These are phyloP conservation scores for Umbelopsis sp. DNA, from an alignment of 192 early-diverging fungal genomes.

Conservation along the genomic window DNA sequence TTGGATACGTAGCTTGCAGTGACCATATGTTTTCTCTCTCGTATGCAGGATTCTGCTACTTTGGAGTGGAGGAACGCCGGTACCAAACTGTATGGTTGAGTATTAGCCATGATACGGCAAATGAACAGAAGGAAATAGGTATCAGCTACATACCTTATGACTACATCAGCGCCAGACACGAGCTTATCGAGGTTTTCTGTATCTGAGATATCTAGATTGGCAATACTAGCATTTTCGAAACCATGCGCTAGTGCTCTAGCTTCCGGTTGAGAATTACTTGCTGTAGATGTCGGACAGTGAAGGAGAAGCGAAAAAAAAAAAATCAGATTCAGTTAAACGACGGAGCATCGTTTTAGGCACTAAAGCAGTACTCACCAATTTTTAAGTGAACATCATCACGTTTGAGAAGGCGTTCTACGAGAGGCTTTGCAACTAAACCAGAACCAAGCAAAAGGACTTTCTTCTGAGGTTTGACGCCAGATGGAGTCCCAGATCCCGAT, in stretches of 20 bases:
- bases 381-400: conserved; percentile 59
- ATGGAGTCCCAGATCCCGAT: neutral
- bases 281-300: conserved; percentile 36
- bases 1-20: conserved; percentile 96
- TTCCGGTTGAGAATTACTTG: conserved; percentile 76
- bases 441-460: conserved; percentile 54
- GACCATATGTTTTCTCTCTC: conserved; percentile 88
- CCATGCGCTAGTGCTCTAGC: conserved; percentile 68
- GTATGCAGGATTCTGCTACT: conserved; percentile 76
- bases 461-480: conserved; percentile 24
- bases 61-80: conserved; percentile 85
- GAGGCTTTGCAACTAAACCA: conserved; percentile 90
- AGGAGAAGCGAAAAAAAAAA: neutral
- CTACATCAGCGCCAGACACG: conserved; percentile 79
- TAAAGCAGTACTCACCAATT: conserved; percentile 50
- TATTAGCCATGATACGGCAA: conserved; percentile 9
- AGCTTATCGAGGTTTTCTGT: conserved; percentile 55
- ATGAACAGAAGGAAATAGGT: neutral
- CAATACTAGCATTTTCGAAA: conserved; percentile 61
- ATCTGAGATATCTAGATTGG: conserved; percentile 74
- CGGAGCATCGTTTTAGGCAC: neutral
- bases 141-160: conserved; percentile 62
- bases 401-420: conserved; percentile 84
- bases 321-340: neutral
- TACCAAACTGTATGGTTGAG: conserved; percentile 59